Conservation (phyloP, 192 early-diverging fungal species). For the Coemansia sp. region DNA sequence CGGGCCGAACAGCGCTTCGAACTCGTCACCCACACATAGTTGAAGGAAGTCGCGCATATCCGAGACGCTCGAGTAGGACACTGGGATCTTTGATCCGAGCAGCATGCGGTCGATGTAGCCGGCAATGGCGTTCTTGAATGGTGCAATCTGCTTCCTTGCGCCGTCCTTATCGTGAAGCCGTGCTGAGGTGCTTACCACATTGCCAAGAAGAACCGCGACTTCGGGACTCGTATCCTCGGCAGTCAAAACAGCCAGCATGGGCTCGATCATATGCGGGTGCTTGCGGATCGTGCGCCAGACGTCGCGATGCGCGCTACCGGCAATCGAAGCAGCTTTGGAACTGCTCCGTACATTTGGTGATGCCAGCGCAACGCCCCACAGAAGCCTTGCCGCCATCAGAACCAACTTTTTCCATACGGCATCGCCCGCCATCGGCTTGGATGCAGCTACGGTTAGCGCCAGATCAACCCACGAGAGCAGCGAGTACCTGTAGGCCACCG, state of each 20-base stretch:
- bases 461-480: conserved; percentile 67
- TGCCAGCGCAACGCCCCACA: conserved; percentile 63
- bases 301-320: conserved; percentile 40
- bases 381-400: conserved; percentile 55
- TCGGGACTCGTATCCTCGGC: conserved; percentile 49
- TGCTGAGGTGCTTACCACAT: conserved; percentile 60
- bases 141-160: conserved; percentile 39
- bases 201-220: conserved; percentile 64
- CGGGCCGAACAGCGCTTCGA: conserved; percentile 62
- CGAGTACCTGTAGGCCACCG: conserved; percentile 63
- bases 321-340: conserved; percentile 37
- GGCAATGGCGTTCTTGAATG: conserved; percentile 42
- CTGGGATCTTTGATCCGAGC: conserved; percentile 18
- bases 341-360: conserved; percentile 1
- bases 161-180: conserved; percentile 39
- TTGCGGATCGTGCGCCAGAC: conserved; percentile 49
- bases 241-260: conserved; percentile 57
- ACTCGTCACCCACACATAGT: conserved; percentile 56
- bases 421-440: conserved; percentile 57
- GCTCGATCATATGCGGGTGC: conserved; percentile 45
- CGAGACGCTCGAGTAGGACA: conserved; percentile 29
- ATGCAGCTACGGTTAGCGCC: conserved; percentile 42
- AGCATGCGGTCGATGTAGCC: conserved; percentile 29
- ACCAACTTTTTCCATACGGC: conserved; percentile 59
- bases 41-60: conserved; percentile 66